Evolutionary conservation across 441 rosid species (phyloP).

Genomic region (Omphalea diandra): DNA sequence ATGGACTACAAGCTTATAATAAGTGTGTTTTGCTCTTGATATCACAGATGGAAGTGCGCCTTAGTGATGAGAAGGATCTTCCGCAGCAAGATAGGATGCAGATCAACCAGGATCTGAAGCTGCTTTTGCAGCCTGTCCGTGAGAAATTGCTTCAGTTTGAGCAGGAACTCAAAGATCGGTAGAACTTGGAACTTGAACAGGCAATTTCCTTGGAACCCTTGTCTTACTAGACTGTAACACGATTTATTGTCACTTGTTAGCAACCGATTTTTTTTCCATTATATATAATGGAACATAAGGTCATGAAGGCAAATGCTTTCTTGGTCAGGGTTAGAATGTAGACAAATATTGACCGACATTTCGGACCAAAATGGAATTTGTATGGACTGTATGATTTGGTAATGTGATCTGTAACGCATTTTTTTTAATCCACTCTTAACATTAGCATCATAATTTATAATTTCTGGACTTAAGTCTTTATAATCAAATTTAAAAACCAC

Average conservation of each 20-base stretch:
- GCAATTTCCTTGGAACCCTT: slow-evolving; percentile 5
- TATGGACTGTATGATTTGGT: too few relatives aligned
- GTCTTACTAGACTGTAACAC: slow-evolving; percentile 21
- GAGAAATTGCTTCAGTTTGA: slow-evolving; percentile 74
- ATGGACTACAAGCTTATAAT: not conserved
- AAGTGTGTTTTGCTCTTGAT: not conserved
- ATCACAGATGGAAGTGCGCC: slow-evolving; percentile 59
- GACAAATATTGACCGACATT: not conserved
- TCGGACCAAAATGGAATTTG: too few relatives aligned
- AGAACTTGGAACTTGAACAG: slow-evolving; percentile 16
- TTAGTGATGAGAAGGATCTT: slow-evolving; percentile 65
- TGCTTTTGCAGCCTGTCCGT: slow-evolving; percentile 72
- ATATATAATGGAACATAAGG: slow-evolving; percentile 21
- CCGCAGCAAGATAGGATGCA: slow-evolving; percentile 50
- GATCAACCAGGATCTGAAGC: slow-evolving; percentile 60
- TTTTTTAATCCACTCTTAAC: too few relatives aligned
- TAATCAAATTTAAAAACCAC: too few relatives aligned
- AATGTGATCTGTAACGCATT: too few relatives aligned
- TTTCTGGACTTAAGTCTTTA: too few relatives aligned
- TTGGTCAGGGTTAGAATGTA: slow-evolving; percentile 1
- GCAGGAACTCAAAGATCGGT: slow-evolving; percentile 80
- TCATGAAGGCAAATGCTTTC: slow-evolving; percentile 11
- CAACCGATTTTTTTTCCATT: not conserved
- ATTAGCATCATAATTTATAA: too few relatives aligned
- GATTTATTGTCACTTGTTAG: slow-evolving; percentile 15